phyloP scores from a whole-genome alignment of 2,329 filamentous ascomycete genomes.

The Talaromyces sp. region DNA sequence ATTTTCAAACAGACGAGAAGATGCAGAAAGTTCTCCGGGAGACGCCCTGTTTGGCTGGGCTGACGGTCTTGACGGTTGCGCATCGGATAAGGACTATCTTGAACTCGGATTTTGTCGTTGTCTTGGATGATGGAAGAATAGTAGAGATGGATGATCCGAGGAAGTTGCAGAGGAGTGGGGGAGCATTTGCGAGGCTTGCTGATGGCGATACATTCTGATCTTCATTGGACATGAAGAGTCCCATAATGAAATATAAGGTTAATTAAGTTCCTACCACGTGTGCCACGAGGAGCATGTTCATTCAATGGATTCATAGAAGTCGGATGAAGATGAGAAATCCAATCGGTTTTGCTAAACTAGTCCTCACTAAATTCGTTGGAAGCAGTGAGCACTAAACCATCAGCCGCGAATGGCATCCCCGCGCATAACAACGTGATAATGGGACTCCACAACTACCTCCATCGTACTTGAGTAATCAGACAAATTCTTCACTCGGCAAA shows the following conservation, averaged over 20 bases:
- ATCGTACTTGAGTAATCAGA: background rate
- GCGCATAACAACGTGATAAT: conserved; percentile 2
- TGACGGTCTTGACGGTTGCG: conserved; percentile 56
- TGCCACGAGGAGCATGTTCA: no score
- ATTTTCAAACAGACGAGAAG: conserved; percentile 47
- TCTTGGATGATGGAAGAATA: conserved; percentile 32
- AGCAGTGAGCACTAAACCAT: background rate
- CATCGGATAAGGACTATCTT: conserved; percentile 48
- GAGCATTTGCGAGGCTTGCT: background rate
- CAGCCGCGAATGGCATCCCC: conserved; percentile 3
- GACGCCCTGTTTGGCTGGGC: conserved; percentile 42
- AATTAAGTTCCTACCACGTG: no score
- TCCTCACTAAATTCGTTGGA: background rate
- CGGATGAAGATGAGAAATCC: no score
- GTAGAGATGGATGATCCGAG: conserved; percentile 32
- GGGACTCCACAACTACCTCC: background rate
- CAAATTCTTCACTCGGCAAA: background rate
- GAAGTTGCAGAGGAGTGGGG: background rate
- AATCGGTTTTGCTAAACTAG: no score
- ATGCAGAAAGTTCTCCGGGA: conserved; percentile 54
- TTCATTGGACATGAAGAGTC: background rate
- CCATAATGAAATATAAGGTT: no score
- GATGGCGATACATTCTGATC: background rate
- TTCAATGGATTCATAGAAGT: no score
- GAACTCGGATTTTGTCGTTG: conserved; percentile 33